Percentiles rank a stretch among this genome's conserved stretches.
These are phyloP conservation scores for Candida labiduridarum DNA, from an alignment of 1,139 yeast genomes.

Conservation along the genomic window DNA sequence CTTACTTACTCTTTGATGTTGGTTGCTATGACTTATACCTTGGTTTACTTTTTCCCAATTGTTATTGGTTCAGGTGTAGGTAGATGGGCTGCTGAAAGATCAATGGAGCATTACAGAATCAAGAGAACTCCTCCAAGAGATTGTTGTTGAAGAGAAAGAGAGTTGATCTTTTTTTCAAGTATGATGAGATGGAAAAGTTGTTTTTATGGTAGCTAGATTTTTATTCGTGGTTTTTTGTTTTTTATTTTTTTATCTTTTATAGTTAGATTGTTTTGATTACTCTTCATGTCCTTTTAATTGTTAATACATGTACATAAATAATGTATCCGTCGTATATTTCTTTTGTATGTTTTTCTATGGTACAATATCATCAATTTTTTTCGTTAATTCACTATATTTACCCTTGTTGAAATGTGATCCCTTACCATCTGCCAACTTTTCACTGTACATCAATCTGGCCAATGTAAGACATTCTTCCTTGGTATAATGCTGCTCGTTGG, in stretches of 20 bases:
- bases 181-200: not conserved
- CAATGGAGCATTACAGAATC: constrained; percentile 23
- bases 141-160: constrained; percentile 12
- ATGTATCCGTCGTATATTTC: not conserved
- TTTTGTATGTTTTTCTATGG: not conserved
- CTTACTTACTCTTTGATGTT: constrained; percentile 73
- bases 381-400: constrained; percentile 41
- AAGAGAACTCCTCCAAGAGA: constrained; percentile 12
- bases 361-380: constrained; percentile 24
- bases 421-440: constrained; percentile 43
- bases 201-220: not conserved
- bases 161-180: not conserved
- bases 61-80: constrained; percentile 69
- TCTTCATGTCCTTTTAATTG: not conserved
- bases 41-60: constrained; percentile 71
- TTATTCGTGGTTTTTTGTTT: not conserved
- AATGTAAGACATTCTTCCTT: constrained; percentile 34
- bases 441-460: constrained; percentile 46
- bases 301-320: not conserved
- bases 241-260: too few relatives aligned
- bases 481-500: constrained; percentile 21
- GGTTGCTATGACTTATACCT: constrained; percentile 71
- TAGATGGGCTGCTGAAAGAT: constrained; percentile 65
- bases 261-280: too few relatives aligned
- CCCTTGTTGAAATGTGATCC: constrained; percentile 44